Evolutionary conservation across 495 filamentous ascomycete genomes (phyloP), one percentile per base, ranked within the genome.

Genomic region (Cairneyella variabilis): DNA sequence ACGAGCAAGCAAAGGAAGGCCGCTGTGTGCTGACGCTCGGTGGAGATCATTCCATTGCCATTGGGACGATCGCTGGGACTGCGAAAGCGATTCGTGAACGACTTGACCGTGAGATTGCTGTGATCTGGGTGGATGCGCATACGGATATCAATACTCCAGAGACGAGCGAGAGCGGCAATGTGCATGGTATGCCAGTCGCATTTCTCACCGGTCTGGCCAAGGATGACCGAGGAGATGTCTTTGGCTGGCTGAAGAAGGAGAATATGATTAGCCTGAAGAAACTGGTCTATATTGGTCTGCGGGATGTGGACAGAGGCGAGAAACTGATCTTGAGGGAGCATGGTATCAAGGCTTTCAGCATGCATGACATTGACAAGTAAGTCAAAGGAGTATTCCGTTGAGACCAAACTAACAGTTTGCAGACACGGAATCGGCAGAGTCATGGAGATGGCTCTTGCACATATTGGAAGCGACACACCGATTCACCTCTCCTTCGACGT

Each of bases 111-210:
- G 91, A 97, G 54, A 79, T 96, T 40, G 92, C 90, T 0, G 88
- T 99, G 7, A 92, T 99, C 64, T 99, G 93, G 93, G 93, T 99
- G 5, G 93, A 99, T 69, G 93, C 93, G 18, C 93, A 99, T 65
- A 88, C 91, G 18, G 93, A 97, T 64, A 96, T 99, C 76, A 99
- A 99, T 69, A 87, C 88, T 10, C 93, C 93, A 41, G 91, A 97
- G 77, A 87, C 84, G 38, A 90, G 85, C 58, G 85, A 74, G 11
- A 93, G 88, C 49, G 93, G 93, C 1, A 97, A 97, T 66, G 88
- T 99, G 58, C 93, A 99, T 71, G 93, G 93, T 37, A 99, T 99
- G 93, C 95, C 93, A 8, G 89, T 97, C 50, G 84, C 88, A 2
- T 99, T 96, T 69, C 67, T 97, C 58, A 91, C 90, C 0, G 87